phyloP scores from a whole-genome alignment of 495 filamentous ascomycete genomes.

The Poronia punctata region DNA sequence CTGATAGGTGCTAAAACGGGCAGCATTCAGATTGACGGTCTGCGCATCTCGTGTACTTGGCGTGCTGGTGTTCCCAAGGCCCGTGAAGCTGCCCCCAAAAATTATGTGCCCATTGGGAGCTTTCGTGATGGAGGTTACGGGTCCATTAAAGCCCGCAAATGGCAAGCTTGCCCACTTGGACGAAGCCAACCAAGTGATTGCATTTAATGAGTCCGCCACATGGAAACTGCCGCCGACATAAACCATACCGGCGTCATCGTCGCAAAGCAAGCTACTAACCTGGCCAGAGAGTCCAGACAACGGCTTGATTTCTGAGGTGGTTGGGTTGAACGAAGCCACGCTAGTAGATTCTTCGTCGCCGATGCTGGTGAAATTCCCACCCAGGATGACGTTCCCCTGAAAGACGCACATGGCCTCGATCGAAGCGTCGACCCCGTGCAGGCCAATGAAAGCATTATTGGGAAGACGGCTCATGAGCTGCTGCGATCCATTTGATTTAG shows the following conservation, averaged over 20 bases:
- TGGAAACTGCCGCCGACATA: constrained; percentile 87
- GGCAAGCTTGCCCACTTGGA: constrained; percentile 77
- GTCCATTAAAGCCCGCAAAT: constrained; percentile 92
- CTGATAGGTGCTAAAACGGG: constrained; percentile 60
- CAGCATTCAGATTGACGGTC: constrained; percentile 74
- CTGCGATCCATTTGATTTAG: constrained; percentile 67
- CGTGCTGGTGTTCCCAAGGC: constrained; percentile 71
- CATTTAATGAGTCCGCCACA: constrained; percentile 75
- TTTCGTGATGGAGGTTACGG: constrained; percentile 79
- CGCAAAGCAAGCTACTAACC: constrained; percentile 76
- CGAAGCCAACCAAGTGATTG: constrained; percentile 69
- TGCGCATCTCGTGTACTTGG: constrained; percentile 56
- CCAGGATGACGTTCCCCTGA: constrained; percentile 67
- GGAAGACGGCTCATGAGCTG: constrained; percentile 77
- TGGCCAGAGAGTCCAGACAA: constrained; percentile 73
- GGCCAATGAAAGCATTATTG: constrained; percentile 70
- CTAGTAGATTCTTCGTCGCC: constrained; percentile 67
- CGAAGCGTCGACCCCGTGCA: constrained; percentile 69
- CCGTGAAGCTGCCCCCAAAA: constrained; percentile 88
- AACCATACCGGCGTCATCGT: constrained; percentile 71
- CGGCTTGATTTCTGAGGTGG: constrained; percentile 57
- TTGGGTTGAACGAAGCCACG: constrained; percentile 72
- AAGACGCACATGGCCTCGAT: constrained; percentile 87
- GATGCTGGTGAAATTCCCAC: constrained; percentile 94
- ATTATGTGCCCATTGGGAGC: constrained; percentile 73